Base-by-base conservation (phyloP, 495 filamentous ascomycete species). In the Penicillium simplicissimum region DNA sequence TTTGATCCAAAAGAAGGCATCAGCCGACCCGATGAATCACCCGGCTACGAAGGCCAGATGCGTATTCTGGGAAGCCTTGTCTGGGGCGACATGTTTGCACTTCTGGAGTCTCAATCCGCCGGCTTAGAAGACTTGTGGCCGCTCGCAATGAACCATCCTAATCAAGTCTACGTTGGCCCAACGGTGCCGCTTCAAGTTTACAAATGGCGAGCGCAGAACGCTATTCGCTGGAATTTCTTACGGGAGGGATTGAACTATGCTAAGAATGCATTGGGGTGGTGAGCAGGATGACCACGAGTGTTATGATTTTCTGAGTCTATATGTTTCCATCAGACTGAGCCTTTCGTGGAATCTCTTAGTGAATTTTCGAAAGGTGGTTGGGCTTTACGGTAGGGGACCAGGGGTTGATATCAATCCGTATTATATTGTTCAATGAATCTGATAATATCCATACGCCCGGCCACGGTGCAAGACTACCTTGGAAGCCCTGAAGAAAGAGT, bases 21-120 rank as follows among this genome's bases (percentile, higher is more conserved):
- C 8, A 23, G 19, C 17, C 42, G 42, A 23, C 42, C 42, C 1
- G 42, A 45, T 19, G 42, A 45, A 19, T 45, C 42, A 21, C 42
- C 42, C 10, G 42, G 42, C 0, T 75, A 65, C 56, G 42, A 10
- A 3, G 74, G 75, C 1, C 58, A 70, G 8, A 70, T 78, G 67
- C 69, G 67, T 8, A 65, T 78, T 23, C 59, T 74, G 1, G 73
- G 68, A 25, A 71, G 65, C 19, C 65, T 76, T 1, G 47, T 78
- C 42, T 78, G 71, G 72, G 63, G 71, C 4, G 75, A 78, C 36
- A 52, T 78, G 8, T 73, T 56, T 54, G 68, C 68, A 2, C 34
- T 68, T 9, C 35, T 68, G 2, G 34, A 17, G 10, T 54, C 62
- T 10, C 62, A 69, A 28, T 58, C 58, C 0, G 55, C 40, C 11